Conservation (phyloP, 225 moss, liverwort and hornwort species). For the Thuidium tamariscinum region DNA sequence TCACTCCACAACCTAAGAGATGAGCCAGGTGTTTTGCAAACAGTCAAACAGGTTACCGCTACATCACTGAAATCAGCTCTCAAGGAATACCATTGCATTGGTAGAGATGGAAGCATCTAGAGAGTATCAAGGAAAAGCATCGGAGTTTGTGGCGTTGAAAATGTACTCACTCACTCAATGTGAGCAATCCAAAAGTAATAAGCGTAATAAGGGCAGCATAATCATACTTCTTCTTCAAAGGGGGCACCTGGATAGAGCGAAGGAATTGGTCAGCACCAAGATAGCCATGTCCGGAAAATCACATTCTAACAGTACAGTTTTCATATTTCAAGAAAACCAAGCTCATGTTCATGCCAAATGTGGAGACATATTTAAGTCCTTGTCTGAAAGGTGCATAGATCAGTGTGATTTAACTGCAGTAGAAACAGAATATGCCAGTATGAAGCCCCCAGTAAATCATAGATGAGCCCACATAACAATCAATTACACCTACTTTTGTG, state of each 20-base stretch:
- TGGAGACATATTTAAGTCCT: not conserved
- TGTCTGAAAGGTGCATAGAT: not conserved
- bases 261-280: not conserved
- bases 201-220: conserved; percentile 31
- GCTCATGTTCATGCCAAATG: not conserved
- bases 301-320: not conserved
- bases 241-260: conserved; percentile 19
- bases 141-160: not conserved
- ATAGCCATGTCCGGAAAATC: not conserved
- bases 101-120: not conserved
- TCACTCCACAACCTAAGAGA: not conserved
- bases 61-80: not conserved
- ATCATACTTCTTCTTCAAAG: conserved; percentile 33
- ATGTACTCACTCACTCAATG: conserved; percentile 44
- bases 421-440: not conserved
- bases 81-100: not conserved
- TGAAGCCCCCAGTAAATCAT: not conserved
- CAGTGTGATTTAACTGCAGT: not conserved
- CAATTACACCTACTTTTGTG: not conserved
- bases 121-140: not conserved
- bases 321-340: not conserved
- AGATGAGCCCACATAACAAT: not conserved
- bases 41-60: not conserved
- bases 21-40: not conserved
- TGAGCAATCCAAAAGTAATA: conserved; percentile 47